Evolutionary conservation across 2,329 filamentous ascomycete genomes (phyloP), one percentile per base, ranked within the genome.

Genomic region (Colletotrichum falcatum): DNA sequence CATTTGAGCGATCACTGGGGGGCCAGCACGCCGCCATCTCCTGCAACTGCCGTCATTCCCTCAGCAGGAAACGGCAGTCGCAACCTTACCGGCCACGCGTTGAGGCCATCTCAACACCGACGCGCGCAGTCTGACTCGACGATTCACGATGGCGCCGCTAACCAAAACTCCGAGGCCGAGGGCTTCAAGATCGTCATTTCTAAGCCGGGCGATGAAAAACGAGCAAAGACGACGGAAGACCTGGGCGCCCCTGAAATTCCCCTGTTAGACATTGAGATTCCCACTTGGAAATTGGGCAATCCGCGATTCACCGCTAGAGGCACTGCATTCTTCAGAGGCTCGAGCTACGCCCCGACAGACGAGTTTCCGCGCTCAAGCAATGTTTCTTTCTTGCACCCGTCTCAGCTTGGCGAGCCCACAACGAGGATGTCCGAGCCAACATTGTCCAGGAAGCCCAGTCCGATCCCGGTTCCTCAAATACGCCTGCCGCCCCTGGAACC

Each of bases 121-220:
- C 89, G 92, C 74, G 90, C 92, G 26, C 84, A 91, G 75, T 97
- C 94, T 0, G 92, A 94, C 77, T 94, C 93, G 42, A 95, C 92
- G 7, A 83, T 92, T 65, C 91, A 91, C 58, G 93, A 94, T 73
- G 85, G 87, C 56, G 39, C 58, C 44, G 84, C 80, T 66, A 84
- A 82, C 62, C 85, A 84, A 72, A 86, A 85, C 74, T 84, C 85
- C 26, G 90, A 92, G 70, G 85, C 86, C 3, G 92, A 91, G 42
- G 92, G 90, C 66, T 91, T 96, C 80, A 94, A 92, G 78, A 90
- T 97, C 46, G 87, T 95, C 71, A 95, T 97, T 76, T 92, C 94
- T 61, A 88, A 93, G 72, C 88, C 92, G 12, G 85, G 86, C 33
- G 86, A 88, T 54, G 88, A 88, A 37, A 77, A 79, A 49, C 86